Evolutionary conservation across 192 early-diverging fungal genomes (phyloP).

Genomic region (Geranomyces variabilis): DNA sequence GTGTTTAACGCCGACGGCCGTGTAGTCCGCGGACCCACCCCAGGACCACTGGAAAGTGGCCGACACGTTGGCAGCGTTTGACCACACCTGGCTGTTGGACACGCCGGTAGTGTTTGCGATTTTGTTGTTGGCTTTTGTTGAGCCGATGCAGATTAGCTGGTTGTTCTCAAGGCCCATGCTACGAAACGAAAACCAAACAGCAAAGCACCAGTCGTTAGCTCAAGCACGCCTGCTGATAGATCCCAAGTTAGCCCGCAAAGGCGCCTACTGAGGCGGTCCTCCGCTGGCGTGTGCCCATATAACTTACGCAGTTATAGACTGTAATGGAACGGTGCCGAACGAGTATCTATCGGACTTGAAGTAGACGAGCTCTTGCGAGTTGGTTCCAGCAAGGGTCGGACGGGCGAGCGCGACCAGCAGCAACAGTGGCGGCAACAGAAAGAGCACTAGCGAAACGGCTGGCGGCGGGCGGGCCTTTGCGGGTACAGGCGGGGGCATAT

Average conservation of each 20-base stretch:
- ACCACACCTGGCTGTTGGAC: slow-evolving; percentile 23
- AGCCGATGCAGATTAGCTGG: slow-evolving; percentile 2
- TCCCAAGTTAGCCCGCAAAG: too few species aligned
- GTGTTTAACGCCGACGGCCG: slow-evolving; percentile 31
- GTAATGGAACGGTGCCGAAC: slow-evolving; percentile 17
- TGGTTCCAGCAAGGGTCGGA: not conserved
- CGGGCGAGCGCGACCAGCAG: too few species aligned
- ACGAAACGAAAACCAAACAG: too few species aligned
- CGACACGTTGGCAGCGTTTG: slow-evolving; percentile 1
- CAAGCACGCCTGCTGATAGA: too few species aligned
- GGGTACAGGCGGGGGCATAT: too few species aligned
- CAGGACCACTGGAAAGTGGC: slow-evolving; percentile 15
- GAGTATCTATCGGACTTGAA: slow-evolving; percentile 19
- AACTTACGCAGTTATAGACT: slow-evolving; percentile 15
- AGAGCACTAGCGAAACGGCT: too few species aligned
- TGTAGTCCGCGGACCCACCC: slow-evolving; percentile 4
- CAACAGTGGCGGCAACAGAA: too few species aligned
- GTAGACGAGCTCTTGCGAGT: slow-evolving; percentile 10
- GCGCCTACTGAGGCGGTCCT: too few species aligned
- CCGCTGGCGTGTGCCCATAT: too few species aligned
- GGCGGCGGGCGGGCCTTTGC: too few species aligned
- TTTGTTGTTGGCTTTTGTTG: slow-evolving; percentile 9
- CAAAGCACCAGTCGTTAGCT: too few species aligned
- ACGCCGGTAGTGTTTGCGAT: slow-evolving; percentile 16
- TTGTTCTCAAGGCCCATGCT: slow-evolving; percentile 31